Conservation (phyloP, 1,284 basidiomycete genomes). For the Ganoderma lucidum region DNA sequence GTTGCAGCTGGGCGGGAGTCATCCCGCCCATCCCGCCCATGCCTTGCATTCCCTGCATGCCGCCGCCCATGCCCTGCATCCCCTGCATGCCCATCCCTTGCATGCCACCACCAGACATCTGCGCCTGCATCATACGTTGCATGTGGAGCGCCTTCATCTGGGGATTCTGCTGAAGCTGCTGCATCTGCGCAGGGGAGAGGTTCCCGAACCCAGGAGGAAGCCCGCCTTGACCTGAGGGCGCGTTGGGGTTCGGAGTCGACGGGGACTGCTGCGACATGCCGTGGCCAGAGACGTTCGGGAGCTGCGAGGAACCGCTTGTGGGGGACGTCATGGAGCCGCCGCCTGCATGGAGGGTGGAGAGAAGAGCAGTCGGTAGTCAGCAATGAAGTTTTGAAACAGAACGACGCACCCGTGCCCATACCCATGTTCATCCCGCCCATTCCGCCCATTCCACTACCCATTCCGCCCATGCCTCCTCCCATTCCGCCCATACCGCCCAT, state of each 20-base stretch:
- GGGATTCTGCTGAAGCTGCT: conserved; percentile 29
- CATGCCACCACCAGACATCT: conserved; percentile 24
- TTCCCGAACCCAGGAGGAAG: conserved; percentile 20
- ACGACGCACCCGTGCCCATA: conserved; percentile 33
- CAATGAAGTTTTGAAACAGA: neutral
- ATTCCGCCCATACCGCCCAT: conserved; percentile 26
- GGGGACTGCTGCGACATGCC: conserved; percentile 27
- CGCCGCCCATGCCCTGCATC: conserved; percentile 16
- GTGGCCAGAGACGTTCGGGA: conserved; percentile 29
- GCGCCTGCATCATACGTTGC: conserved; percentile 25
- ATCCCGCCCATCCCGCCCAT: conserved; percentile 25
- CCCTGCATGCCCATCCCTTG: conserved; percentile 14
- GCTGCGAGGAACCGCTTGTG: conserved; percentile 23
- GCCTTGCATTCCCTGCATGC: conserved; percentile 12
- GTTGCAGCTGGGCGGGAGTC: conserved; percentile 30
- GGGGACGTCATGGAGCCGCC: conserved; percentile 26
- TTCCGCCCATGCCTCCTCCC: conserved; percentile 21
- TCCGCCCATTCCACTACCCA: conserved; percentile 25
- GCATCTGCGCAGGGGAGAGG: conserved; percentile 29
- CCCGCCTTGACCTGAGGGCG: conserved; percentile 1
- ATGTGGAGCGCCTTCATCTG: conserved; percentile 31
- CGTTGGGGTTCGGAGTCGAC: conserved; percentile 13
- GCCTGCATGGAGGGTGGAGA: conserved; percentile 8
- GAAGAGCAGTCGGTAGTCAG: conserved; percentile 10
- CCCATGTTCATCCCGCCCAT: conserved; percentile 30